A percentile compares a stretch with the other conserved stretches of the same genome.
phyloP scores from a whole-genome alignment of 2,329 filamentous ascomycete species.

The Phialophora macrospora region DNA sequence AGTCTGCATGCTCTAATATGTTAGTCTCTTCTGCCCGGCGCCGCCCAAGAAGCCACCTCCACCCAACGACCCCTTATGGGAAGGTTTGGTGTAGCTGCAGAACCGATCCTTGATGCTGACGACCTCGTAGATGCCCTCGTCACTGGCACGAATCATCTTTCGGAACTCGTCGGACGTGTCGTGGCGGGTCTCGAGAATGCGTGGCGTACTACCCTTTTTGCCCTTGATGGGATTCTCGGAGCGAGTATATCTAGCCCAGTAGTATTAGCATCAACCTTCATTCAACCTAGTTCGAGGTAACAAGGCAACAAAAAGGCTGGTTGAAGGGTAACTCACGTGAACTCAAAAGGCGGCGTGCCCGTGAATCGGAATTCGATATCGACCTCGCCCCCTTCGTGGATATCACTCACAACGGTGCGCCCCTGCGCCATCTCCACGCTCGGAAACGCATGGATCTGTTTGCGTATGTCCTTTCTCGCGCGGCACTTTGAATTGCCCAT shows the following conservation, averaged over 20 bases:
- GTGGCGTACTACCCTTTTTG: slow-evolving; percentile 68
- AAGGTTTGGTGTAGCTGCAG: slow-evolving; percentile 80
- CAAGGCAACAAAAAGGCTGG: not conserved
- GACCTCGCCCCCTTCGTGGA: slow-evolving; percentile 93
- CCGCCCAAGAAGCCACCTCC: slow-evolving; percentile 7
- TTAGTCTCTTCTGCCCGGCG: slow-evolving; percentile 34
- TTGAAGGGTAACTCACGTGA: slow-evolving; percentile 62
- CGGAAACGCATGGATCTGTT: slow-evolving; percentile 88
- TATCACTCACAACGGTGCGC: slow-evolving; percentile 79
- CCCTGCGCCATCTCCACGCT: slow-evolving; percentile 90
- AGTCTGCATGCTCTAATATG: slow-evolving; percentile 12
- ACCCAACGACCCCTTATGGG: slow-evolving; percentile 45
- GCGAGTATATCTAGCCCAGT: slow-evolving; percentile 69
- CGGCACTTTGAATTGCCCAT: slow-evolving; percentile 68
- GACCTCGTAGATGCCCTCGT: slow-evolving; percentile 97
- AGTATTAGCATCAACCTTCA: slow-evolving; percentile 27
- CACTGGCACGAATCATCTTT: slow-evolving; percentile 81
- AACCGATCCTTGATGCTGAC: slow-evolving; percentile 92
- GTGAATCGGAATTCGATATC: slow-evolving; percentile 95
- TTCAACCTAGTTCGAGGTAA: not conserved
- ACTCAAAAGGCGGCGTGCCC: slow-evolving; percentile 95
- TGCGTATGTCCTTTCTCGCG: slow-evolving; percentile 75
- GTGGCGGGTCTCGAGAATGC: slow-evolving; percentile 87
- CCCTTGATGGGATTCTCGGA: slow-evolving; percentile 67
- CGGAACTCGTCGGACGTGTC: slow-evolving; percentile 80